Base-by-base conservation (phyloP, 2,329 filamentous ascomycete genomes). In the Escovopsis sp. region DNA sequence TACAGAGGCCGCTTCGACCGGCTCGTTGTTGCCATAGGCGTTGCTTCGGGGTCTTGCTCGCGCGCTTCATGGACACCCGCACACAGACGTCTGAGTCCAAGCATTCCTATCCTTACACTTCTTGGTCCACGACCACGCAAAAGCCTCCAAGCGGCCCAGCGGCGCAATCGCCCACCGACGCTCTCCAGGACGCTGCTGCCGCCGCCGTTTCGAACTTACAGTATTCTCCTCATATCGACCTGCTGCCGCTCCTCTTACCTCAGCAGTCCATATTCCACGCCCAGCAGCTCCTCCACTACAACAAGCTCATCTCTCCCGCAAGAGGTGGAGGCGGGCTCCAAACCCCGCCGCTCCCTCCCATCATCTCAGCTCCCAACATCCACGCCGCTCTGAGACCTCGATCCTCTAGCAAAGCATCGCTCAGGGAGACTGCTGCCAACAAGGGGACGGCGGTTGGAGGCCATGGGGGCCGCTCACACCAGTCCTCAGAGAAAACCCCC, bases 391-490 rank as follows among this genome's bases (percentile, higher is more conserved):
- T 72, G 46, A 65, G 73, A 56, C 72, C 75, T 55, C 67, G 72
- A 55, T 75, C 75, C 43, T 69, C 70, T 43, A 75, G 73, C 63
- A 77, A 75, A 58, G 70, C 71, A 61, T 75, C 70, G 49, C 68
- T 67, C 60, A 73, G 70, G 57, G 71, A 73, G 58, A 60, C 59
- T 48, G 53, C 59, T 44, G 57, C 62, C 53, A 55, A 57, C 48
- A 73, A 70, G 59, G 63, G 64, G 53, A 64, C 58, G 57, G 58
- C 65, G 53, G 60, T 69, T 59, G 72, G 66, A 66, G 70, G 72
- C 69, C 68, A 76, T 81, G 77, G 76, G 77, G 78, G 70, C 72
- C 77, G 70, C 64, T 63, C 67, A 57, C 61, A 68, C 55, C 70
- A 70, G 52, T 67, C 60, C 59, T 65, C 65, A 54, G 73, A 72